Conservation (phyloP, 2,329 filamentous ascomycete species). For the Fusarium camptoceras region DNA sequence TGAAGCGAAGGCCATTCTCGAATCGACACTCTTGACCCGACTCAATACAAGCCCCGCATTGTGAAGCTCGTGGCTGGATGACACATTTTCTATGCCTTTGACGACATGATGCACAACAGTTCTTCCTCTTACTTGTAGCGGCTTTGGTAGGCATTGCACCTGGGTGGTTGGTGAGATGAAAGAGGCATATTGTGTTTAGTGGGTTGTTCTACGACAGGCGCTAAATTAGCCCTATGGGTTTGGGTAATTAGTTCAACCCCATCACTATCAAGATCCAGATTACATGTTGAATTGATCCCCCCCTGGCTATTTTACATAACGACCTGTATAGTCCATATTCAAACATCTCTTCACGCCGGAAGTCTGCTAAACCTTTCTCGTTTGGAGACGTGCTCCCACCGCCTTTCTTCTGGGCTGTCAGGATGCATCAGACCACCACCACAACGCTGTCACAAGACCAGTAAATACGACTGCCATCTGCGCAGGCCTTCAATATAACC, state of each 20-base stretch:
- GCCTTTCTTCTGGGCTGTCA: neutral
- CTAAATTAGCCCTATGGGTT: neutral
- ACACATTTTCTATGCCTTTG: slow-evolving; percentile 12
- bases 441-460: neutral
- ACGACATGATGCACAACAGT: slow-evolving; percentile 7
- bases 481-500: neutral
- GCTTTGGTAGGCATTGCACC: neutral
- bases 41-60: slow-evolving; percentile 9
- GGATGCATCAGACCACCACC: neutral
- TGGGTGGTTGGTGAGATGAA: neutral
- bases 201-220: neutral
- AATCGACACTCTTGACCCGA: neutral
- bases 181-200: neutral
- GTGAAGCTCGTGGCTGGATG: neutral
- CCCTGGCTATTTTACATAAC: no score
- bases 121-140: neutral
- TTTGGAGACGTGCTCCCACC: neutral
- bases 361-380: fast-evolving
- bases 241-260: neutral
- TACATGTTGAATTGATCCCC: no score
- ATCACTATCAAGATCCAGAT: no score
- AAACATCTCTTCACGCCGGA: neutral
- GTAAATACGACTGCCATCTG: neutral
- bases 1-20: slow-evolving; percentile 16
- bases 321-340: no score